A percentile compares a stretch with the other conserved stretches of the same genome.
Conservation (phyloP, 306 rosid genomes). For the Adenanthera pavonina region DNA sequence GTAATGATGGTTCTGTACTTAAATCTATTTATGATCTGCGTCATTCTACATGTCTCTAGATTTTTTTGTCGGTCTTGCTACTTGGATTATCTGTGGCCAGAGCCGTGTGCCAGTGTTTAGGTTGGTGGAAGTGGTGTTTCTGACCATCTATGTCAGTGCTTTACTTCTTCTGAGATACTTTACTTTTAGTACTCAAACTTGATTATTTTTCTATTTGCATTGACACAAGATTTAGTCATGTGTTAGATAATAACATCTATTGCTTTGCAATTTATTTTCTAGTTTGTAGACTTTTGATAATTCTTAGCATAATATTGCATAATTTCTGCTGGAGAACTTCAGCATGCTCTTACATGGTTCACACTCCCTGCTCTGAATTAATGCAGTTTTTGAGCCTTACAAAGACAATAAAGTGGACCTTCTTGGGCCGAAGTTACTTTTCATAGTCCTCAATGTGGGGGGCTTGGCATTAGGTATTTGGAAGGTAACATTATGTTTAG, state of each 20-base stretch:
- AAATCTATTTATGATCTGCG: background rate
- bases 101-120: too few relatives aligned
- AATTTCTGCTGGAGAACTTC: background rate
- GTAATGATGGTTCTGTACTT: background rate
- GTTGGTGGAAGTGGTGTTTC: too few relatives aligned
- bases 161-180: background rate
- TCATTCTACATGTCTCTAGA: background rate
- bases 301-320: background rate
- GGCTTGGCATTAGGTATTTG: conserved; percentile 84
- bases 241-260: background rate
- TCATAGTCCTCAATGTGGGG: conserved; percentile 92
- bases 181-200: background rate
- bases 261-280: background rate
- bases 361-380: background rate
- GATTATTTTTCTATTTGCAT: background rate
- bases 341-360: conserved; percentile 22
- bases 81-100: background rate
- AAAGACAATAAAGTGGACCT: conserved; percentile 93
- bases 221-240: background rate
- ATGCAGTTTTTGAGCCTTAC: conserved; percentile 97
- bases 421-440: conserved; percentile 87
- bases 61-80: background rate
- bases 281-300: conserved; percentile 1
- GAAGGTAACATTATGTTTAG: conserved; percentile 43
- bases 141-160: background rate